Conservation (phyloP, 768 basidiomycete species). For the Rhodotorula kratochvilovae region DNA sequence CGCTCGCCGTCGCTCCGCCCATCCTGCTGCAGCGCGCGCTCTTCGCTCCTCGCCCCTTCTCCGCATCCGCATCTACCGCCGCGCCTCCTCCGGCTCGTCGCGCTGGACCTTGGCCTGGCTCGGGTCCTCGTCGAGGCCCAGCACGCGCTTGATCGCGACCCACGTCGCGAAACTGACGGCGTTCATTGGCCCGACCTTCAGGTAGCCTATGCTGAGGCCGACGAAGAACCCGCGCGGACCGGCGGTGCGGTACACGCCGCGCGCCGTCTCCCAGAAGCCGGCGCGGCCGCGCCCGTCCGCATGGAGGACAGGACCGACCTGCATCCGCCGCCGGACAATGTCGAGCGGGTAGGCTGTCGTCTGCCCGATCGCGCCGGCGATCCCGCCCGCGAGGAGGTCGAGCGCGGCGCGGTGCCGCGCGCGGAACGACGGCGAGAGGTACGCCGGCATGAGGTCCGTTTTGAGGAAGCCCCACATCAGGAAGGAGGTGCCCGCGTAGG, state of each 20-base stretch:
- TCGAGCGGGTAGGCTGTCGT: constrained; percentile 93
- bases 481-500: constrained; percentile 93
- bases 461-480: constrained; percentile 73
- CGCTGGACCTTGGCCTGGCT: background rate
- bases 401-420: constrained; percentile 50
- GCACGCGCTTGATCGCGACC: constrained; percentile 24
- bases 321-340: constrained; percentile 84
- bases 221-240: constrained; percentile 88
- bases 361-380: constrained; percentile 79
- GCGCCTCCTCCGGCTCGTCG: background rate
- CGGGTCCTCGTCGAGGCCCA: constrained; percentile 21
- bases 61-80: background rate
- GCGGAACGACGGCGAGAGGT: constrained; percentile 45
- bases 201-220: constrained; percentile 81
- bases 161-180: constrained; percentile 83
- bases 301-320: constrained; percentile 78
- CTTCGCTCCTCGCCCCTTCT: background rate
- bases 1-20: too few species aligned
- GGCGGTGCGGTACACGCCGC: constrained; percentile 59
- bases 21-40: background rate
- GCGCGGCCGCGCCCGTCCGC: constrained; percentile 57
- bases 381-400: constrained; percentile 76
- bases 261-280: constrained; percentile 72
- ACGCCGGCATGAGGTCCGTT: constrained; percentile 55
- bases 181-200: constrained; percentile 95